Evolutionary conservation across 768 basidiomycete genomes (phyloP).

Genomic region (Naganishia randhawae): DNA sequence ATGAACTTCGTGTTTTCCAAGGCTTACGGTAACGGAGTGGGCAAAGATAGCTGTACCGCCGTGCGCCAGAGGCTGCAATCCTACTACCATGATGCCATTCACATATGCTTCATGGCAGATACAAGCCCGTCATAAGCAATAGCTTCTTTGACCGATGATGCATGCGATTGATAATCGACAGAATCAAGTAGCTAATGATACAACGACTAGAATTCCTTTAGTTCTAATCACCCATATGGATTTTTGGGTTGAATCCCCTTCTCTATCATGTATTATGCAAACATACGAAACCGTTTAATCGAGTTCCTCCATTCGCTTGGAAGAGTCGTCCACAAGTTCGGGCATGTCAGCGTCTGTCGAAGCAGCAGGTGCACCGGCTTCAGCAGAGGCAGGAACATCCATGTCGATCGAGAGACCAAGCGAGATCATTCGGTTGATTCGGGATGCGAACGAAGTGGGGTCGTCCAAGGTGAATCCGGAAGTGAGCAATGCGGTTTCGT

Average conservation of each 20-base stretch:
- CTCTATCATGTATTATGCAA: slow-evolving; percentile 9
- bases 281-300: slow-evolving; percentile 39
- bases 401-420: slow-evolving; percentile 58
- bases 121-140: too few species aligned
- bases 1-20: too few species aligned
- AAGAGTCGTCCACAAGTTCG: slow-evolving; percentile 32
- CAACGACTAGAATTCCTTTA: slow-evolving; percentile 19
- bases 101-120: too few species aligned
- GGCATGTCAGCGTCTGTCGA: slow-evolving; percentile 25
- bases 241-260: slow-evolving; percentile 4
- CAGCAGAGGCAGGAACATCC: slow-evolving; percentile 52
- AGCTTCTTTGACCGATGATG: slow-evolving; percentile 21
- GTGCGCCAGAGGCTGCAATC: too few species aligned
- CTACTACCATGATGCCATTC: too few species aligned
- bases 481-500: slow-evolving; percentile 79
- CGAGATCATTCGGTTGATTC: slow-evolving; percentile 96
- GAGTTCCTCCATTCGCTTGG: slow-evolving; percentile 82
- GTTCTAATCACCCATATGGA: slow-evolving; percentile 15
- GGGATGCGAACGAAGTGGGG: slow-evolving; percentile 88
- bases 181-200: slow-evolving; percentile 13
- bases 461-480: slow-evolving; percentile 82
- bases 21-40: too few species aligned
- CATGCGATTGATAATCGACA: slow-evolving; percentile 19
- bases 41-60: too few species aligned
- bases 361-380: slow-evolving; percentile 63